Percentiles rank a stretch among this genome's conserved stretches.
These are phyloP conservation scores for Aspergillus oerlinghausenensis DNA, from an alignment of 2,329 filamentous ascomycete species.

Conservation along the genomic window DNA sequence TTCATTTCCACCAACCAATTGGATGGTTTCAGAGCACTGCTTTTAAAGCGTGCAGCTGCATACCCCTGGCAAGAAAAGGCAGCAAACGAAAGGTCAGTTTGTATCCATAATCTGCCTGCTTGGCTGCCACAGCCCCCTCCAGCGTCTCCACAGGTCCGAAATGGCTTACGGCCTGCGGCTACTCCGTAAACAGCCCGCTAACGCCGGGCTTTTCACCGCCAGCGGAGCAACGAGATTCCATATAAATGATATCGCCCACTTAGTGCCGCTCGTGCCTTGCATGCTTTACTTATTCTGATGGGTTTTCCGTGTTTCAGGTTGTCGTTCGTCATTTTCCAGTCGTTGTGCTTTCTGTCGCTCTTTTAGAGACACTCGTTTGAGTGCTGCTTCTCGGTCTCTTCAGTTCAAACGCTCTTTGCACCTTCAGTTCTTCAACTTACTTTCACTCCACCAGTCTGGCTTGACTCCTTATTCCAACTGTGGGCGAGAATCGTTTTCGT, in stretches of 20 bases:
- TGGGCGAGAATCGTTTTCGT: constrained; percentile 10
- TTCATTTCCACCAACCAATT: neutral
- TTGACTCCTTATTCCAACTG: constrained; percentile 13
- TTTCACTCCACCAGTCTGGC: constrained; percentile 7
- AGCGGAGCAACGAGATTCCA: neutral
- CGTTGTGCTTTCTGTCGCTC: constrained; percentile 27
- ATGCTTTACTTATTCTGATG: neutral
- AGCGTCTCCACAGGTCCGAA: neutral
- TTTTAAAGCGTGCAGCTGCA: neutral
- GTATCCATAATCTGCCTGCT: neutral
- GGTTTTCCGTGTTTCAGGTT: constrained; percentile 19
- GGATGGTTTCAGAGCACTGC: neutral
- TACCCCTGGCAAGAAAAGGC: neutral
- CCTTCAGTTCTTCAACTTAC: constrained; percentile 6
- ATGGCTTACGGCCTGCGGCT: neutral
- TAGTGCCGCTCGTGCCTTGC: neutral
- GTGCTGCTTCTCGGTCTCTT: constrained; percentile 20
- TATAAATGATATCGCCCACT: neutral
- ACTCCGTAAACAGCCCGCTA: neutral
- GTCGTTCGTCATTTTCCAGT: constrained; percentile 22
- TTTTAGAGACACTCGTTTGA: constrained; percentile 27
- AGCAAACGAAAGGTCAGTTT: neutral
- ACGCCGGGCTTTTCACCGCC: neutral
- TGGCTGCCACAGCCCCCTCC: neutral
- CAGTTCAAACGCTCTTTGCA: constrained; percentile 26